phyloP scores from a whole-genome alignment of 1,139 yeast genomes.

The Diutina siamensis region DNA sequence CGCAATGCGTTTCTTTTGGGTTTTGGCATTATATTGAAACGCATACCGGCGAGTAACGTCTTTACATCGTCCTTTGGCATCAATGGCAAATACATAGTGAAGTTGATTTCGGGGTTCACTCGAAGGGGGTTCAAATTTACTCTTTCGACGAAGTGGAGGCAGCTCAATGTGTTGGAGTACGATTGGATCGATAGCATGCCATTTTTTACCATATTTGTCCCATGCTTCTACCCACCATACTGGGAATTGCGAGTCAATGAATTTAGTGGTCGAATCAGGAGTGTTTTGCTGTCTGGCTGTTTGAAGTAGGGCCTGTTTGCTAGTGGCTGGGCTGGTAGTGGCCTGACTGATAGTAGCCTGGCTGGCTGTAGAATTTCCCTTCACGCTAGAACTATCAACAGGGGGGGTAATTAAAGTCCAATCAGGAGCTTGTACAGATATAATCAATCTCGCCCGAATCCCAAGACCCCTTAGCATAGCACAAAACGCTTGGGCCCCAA shows the following conservation, averaged over 20 bases:
- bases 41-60: slow-evolving; percentile 86
- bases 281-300: slow-evolving; percentile 11
- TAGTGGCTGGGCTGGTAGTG: no score
- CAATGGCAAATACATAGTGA: slow-evolving; percentile 70
- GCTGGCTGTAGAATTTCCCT: no score
- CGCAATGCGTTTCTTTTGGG: slow-evolving; percentile 58
- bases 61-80: slow-evolving; percentile 47
- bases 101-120: slow-evolving; percentile 48
- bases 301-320: no score
- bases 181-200: slow-evolving; percentile 84
- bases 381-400: no score
- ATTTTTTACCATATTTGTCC: slow-evolving; percentile 58
- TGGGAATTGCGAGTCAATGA: slow-evolving; percentile 41
- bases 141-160: slow-evolving; percentile 43
- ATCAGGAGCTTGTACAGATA: slow-evolving; percentile 86
- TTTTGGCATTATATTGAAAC: slow-evolving; percentile 57
- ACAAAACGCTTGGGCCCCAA: slow-evolving; percentile 83
- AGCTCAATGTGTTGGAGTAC: slow-evolving; percentile 52
- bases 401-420: slow-evolving; percentile 30
- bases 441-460: slow-evolving; percentile 61
- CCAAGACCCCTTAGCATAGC: slow-evolving; percentile 61
- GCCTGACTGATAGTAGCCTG: no score
- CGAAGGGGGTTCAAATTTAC: slow-evolving; percentile 69
- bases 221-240: slow-evolving; percentile 92
- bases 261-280: slow-evolving; percentile 6